These are phyloP conservation scores for Geranium brycei DNA, from an alignment of 345 rosid species.

Conservation along the genomic window DNA sequence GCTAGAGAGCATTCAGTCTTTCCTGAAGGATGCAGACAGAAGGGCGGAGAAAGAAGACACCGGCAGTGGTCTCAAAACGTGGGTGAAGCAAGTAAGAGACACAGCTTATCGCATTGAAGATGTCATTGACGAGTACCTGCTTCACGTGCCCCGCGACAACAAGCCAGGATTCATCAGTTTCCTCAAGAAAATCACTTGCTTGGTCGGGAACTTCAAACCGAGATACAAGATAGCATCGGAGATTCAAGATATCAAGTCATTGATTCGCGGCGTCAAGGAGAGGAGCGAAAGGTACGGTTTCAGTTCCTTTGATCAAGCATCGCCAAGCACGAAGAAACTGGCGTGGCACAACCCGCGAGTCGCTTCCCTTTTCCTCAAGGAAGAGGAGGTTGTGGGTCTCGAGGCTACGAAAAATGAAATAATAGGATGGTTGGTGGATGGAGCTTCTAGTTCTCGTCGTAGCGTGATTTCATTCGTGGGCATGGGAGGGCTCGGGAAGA, in stretches of 20 bases:
- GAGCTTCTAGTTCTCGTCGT: neutral
- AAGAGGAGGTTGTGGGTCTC: slow-evolving; percentile 11
- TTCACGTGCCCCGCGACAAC: neutral
- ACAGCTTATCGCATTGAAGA: slow-evolving; percentile 16
- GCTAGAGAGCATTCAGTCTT: slow-evolving; percentile 7
- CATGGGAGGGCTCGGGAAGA: slow-evolving; percentile 11
- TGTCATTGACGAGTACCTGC: slow-evolving; percentile 9
- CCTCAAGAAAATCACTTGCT: neutral
- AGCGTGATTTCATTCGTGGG: slow-evolving; percentile 5
- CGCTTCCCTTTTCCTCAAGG: slow-evolving; percentile 10
- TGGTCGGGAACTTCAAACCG: neutral
- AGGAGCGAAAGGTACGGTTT: slow-evolving; percentile 4
- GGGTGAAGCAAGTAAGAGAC: slow-evolving; percentile 12
- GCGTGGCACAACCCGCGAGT: slow-evolving; percentile 5
- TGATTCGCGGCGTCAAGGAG: neutral
- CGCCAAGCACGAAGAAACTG: neutral
- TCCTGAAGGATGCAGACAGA: slow-evolving; percentile 10
- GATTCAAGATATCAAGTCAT: slow-evolving; percentile 8
- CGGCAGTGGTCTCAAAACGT: neutral
- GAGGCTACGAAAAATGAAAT: neutral
- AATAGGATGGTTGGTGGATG: neutral
- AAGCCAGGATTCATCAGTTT: neutral
- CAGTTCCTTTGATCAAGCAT: neutral
- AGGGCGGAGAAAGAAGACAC: neutral
- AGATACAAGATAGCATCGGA: slow-evolving; percentile 5